Evolutionary conservation across 1,284 basidiomycete genomes (phyloP).

Genomic region (Leccinum subatratum): DNA sequence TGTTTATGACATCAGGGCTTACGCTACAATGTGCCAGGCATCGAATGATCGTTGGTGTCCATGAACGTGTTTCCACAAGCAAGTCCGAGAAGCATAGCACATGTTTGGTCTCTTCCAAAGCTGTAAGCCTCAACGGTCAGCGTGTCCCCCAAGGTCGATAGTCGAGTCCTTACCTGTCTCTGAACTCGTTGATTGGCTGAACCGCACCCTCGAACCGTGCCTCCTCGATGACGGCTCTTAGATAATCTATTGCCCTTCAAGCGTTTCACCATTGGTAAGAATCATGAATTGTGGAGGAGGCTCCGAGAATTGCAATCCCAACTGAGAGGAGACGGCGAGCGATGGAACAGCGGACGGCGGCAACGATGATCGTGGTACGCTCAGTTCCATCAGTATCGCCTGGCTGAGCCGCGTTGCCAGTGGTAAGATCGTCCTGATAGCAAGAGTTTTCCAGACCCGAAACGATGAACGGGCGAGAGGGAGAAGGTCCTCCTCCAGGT

Average conservation of each 20-base stretch:
- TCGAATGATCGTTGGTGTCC: conserved; percentile 46
- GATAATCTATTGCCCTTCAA: conserved; percentile 70
- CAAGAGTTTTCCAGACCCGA: conserved; percentile 53
- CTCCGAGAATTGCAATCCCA: conserved; percentile 74
- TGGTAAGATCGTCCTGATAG: conserved; percentile 59
- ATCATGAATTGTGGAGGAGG: conserved; percentile 77
- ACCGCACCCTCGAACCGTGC: conserved; percentile 61
- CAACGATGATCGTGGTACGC: conserved; percentile 41
- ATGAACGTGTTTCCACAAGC: conserved; percentile 74
- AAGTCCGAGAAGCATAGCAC: conserved; percentile 81
- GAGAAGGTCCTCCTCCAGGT: conserved; percentile 30
- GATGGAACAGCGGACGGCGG: conserved; percentile 40
- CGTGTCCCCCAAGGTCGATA: conserved; percentile 4
- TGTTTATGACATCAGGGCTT: conserved; percentile 56
- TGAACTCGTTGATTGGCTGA: conserved; percentile 67
- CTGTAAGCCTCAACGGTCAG: conserved; percentile 37
- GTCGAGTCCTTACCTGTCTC: conserved; percentile 52
- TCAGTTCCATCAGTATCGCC: conserved; percentile 69
- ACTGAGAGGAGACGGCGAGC: conserved; percentile 64
- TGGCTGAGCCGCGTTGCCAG: conserved; percentile 55
- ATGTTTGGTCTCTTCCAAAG: conserved; percentile 84
- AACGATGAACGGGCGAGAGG: conserved; percentile 52
- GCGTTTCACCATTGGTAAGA: conserved; percentile 82
- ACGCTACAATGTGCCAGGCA: conserved; percentile 48
- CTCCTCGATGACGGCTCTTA: conserved; percentile 72